These are phyloP conservation scores for Phoenix roebelenii DNA, from an alignment of 176 grass and related monocot genomes.

Conservation along the genomic window DNA sequence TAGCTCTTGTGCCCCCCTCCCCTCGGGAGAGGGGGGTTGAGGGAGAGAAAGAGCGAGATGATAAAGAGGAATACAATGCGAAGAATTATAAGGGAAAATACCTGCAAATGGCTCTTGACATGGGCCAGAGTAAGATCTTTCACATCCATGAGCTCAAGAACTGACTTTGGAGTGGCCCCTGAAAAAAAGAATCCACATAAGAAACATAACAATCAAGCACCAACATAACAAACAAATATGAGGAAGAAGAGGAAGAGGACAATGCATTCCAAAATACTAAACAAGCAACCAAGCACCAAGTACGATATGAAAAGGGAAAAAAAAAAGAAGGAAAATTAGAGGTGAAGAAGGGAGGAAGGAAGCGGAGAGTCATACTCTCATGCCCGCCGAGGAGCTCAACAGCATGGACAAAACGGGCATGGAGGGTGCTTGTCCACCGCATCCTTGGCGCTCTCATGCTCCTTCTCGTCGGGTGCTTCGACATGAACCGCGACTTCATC, in stretches of 20 bases:
- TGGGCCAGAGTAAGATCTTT: constrained; percentile 52
- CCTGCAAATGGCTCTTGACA: constrained; percentile 49
- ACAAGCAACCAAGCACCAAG: not conserved
- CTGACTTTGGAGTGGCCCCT: constrained; percentile 45
- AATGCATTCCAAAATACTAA: too few species aligned
- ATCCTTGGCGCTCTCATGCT: constrained; percentile 34
- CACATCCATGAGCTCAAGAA: constrained; percentile 50
- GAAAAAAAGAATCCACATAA: not conserved
- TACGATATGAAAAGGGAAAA: not conserved
- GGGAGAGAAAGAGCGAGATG: not conserved
- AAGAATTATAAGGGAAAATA: not conserved
- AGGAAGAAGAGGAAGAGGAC: too few species aligned
- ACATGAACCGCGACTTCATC: not conserved
- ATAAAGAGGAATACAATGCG: not conserved
- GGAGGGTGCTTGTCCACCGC: constrained; percentile 37
- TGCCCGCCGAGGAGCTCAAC: constrained; percentile 41
- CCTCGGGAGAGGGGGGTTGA: too few species aligned
- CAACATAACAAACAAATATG: not conserved
- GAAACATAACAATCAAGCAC: not conserved
- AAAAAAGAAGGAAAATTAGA: not conserved
- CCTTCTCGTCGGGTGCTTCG: constrained; percentile 5
- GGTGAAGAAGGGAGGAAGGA: too few species aligned
- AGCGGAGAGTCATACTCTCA: constrained; percentile 21
- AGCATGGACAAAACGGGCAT: constrained; percentile 37
- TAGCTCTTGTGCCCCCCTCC: not conserved